Evolutionary conservation across 108 stramenopile species (phyloP), one percentile per base, ranked within the genome.

Genomic region (Poteriospumella lacustris): DNA sequence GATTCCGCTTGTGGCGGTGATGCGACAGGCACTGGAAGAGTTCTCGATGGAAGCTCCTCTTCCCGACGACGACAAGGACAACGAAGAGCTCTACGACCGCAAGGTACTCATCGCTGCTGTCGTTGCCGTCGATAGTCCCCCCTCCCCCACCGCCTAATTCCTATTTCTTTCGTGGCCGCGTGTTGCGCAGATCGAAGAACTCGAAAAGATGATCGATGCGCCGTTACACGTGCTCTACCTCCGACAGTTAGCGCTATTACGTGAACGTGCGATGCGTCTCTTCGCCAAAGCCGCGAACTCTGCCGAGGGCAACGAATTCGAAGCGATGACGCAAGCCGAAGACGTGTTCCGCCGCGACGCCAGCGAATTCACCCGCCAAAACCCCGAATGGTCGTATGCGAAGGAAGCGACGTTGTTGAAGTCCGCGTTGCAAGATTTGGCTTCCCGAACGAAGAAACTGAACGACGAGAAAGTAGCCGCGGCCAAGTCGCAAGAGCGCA

Each of bases 261-360:
- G 94, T 43, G 94, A 95, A 68, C 82, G 89, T 68, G 94, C 96
- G 15, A 81, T 97, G 2, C 84, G 91, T 77, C 81, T 84, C 60
- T 97, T 91, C 86, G 88, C 91, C 69, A 81, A 91, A 19, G 83
- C 89, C 12, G 77, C 90, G 26, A 88, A 89, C 42, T 87, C 90
- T 3, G 85, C 91, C 41, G 91, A 92, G 73, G 81, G 90, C 1
- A 90, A 87, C 59, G 94, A 96, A 72, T 96, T 93, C 84, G 93
- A 96, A 82, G 93, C 96, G 79, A 95, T 96, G 94, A 83, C 92
- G 26, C 89, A 88, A 28, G 93, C 96, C 42, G 96, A 95, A 79
- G 86, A 87, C n/a, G 83, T 81, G 56, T 97, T 95, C 84, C 76
- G 87, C 1, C 84, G 84, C 33, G 89, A 82, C 28, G 96, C 96